A percentile compares a stretch with the other conserved stretches of the same genome.
Conservation (phyloP, 805 yeast species). For the Metschnikowia cerradonensis region DNA sequence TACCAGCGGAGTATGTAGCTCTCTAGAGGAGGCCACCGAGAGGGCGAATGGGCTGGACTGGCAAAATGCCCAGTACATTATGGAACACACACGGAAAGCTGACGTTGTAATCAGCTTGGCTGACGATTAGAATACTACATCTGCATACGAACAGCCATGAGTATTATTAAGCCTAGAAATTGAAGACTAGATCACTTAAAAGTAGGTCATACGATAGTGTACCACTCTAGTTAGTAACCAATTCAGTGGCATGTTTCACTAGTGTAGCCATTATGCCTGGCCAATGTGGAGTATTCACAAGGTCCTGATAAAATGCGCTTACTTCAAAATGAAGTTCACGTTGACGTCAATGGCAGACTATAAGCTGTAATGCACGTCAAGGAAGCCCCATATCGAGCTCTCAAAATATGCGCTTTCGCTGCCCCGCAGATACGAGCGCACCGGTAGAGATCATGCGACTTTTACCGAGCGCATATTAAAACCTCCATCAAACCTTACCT, state of each 20-base stretch:
- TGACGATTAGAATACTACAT: background rate
- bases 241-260: too few relatives aligned
- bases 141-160: too few relatives aligned
- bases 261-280: too few relatives aligned
- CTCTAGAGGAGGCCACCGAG: slow-evolving; percentile 46
- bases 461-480: background rate
- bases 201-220: too few relatives aligned
- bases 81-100: slow-evolving; percentile 14
- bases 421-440: background rate
- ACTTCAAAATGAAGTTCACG: too few relatives aligned
- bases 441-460: slow-evolving; percentile 1
- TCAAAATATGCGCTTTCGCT: background rate
- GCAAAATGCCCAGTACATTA: slow-evolving; percentile 52
- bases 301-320: too few relatives aligned
- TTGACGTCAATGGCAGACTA: too few relatives aligned
- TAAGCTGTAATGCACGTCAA: background rate
- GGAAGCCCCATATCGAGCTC: background rate
- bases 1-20: slow-evolving; percentile 47
- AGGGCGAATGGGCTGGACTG: slow-evolving; percentile 57
- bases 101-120: slow-evolving; percentile 12
- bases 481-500: background rate
- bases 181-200: too few relatives aligned
- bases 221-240: too few relatives aligned
- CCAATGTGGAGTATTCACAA: too few relatives aligned
- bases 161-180: background rate